Conservation (phyloP, 1,284 basidiomycete species). For the Fomitopsis palustris region DNA sequence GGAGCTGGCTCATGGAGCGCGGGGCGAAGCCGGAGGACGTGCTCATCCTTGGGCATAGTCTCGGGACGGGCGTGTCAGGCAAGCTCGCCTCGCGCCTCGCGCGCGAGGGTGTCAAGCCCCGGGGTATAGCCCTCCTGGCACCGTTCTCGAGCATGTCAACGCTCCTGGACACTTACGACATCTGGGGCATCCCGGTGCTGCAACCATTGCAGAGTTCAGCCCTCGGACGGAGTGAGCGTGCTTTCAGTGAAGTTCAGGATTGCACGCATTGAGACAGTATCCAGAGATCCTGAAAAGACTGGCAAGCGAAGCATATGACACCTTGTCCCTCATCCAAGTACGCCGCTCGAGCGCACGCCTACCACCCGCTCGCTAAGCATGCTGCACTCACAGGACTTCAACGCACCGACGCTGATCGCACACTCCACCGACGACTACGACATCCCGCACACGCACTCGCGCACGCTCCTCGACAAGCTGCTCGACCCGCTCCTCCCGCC, state of each 20-base stretch:
- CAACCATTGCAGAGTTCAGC: slow-evolving; percentile 69
- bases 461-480: slow-evolving; percentile 68
- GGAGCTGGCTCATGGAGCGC: slow-evolving; percentile 68
- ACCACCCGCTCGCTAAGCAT: slow-evolving; percentile 2
- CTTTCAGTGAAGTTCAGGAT: neutral
- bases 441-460: slow-evolving; percentile 77
- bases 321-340: slow-evolving; percentile 56
- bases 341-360: slow-evolving; percentile 14
- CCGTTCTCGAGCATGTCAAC: slow-evolving; percentile 71
- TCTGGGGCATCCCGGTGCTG: slow-evolving; percentile 73
- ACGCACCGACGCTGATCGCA: slow-evolving; percentile 68
- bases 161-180: slow-evolving; percentile 68
- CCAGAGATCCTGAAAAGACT: slow-evolving; percentile 56
- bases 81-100: slow-evolving; percentile 59
- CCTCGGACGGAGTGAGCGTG: slow-evolving; percentile 59
- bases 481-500: slow-evolving; percentile 60
- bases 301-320: slow-evolving; percentile 66
- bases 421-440: slow-evolving; percentile 83
- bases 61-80: slow-evolving; percentile 78
- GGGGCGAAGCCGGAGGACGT: slow-evolving; percentile 61
- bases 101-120: slow-evolving; percentile 46
- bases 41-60: slow-evolving; percentile 75
- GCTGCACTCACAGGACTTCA: slow-evolving; percentile 21
- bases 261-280: slow-evolving; percentile 2
- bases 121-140: slow-evolving; percentile 71